A percentile compares a stretch with the other conserved stretches of the same genome.
Evolutionary conservation across 129 eudicot species (phyloP).

Genomic region (sunflower (Helianthus annuus)): HanXRQr2.0-SUNRISE NC_035448.2:145948425-145948924

Average conservation of each 20-base stretch:
- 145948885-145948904: too few relatives aligned
- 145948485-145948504: slow-evolving; percentile 85
- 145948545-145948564: slow-evolving; percentile 48
- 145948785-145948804: too few relatives aligned
- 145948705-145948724: too few relatives aligned
- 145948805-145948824: too few relatives aligned
- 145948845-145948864: too few relatives aligned
- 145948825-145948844: too few relatives aligned
- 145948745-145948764: slow-evolving; percentile 2
- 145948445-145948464: slow-evolving; percentile 56
- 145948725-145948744: not conserved
- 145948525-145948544: slow-evolving; percentile 70
- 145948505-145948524: slow-evolving; percentile 69
- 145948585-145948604: slow-evolving; percentile 53
- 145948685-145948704: not conserved
- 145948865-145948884: too few relatives aligned
- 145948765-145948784: not conserved
- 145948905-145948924: too few relatives aligned
- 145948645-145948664: slow-evolving; percentile 20
- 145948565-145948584: slow-evolving; percentile 63
- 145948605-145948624: slow-evolving; percentile 77
- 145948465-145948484: slow-evolving; percentile 55
- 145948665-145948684: slow-evolving; percentile 13
- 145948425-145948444: slow-evolving; percentile 30
- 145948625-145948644: slow-evolving; percentile 93